Base-by-base conservation (phyloP, 176 grass and related monocot genomes). In the Carex parvula region DNA sequence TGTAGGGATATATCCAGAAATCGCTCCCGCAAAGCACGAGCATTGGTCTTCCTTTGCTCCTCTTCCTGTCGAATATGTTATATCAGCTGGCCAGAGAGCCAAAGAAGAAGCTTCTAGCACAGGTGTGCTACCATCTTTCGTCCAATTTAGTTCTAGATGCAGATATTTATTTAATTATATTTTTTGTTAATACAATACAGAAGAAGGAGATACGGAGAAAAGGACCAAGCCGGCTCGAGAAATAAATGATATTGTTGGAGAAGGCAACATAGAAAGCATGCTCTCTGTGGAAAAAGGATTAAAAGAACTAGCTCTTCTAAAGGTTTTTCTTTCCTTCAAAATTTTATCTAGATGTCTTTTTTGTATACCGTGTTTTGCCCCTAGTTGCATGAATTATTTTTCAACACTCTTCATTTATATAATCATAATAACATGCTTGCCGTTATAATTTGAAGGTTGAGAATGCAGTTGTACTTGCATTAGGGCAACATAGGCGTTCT, bases 201-300 rank as follows among this genome's bases (percentile, higher is more conserved):
- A 71, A 42, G 74, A 76, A 83, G 64, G 79, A 66, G 88, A 73
- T 80, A 69, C 81, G 72, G 88, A 93, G 37, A 84, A 85, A 66
- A 81, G 57, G 79, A 91, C 85, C 63, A 90, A 90, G 46, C 86
- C 89, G 39, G 86, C 84, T 87, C 84, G 84, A 84, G 86, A 84
- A 85, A 83, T 91, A 69, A 93, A 83, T 83, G 86, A 91, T 59
- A 86, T 84, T 71, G 89, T 89, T 29, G 93, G 92, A 85, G 92
- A 98, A 88, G 92, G 93, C 73, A 98, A 92, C 39, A 88, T 95
- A 87, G 96, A 95, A 91, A 90, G 86, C 78, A 98, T 98, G 93
- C 93, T 98, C 81, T 83, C 84, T 61, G 96, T 93, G 77, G 96
- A 98, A 65, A 98, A 98, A 93, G 93, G 96, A 70, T 84, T 98